A percentile compares a stretch with the other conserved stretches of the same genome.
Conservation (phyloP, 257 asterid species). For the Ilex aquifolium region DNA sequence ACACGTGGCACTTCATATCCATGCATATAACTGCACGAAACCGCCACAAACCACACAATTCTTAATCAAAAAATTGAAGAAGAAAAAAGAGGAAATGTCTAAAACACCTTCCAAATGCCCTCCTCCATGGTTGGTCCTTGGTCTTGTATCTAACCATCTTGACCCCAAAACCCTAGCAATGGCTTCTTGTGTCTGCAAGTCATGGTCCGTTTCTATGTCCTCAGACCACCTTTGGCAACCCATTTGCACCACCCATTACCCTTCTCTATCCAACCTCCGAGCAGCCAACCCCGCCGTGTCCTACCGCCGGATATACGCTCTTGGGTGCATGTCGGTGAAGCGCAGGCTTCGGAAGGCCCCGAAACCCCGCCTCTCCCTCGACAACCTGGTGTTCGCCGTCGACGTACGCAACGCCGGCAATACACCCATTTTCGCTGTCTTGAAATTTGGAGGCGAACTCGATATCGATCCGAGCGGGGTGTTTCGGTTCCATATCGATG, state of each 20-base stretch:
- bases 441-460: constrained; percentile 32
- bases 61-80: no score
- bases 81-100: not conserved
- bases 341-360: constrained; percentile 40
- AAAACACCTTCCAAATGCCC: not conserved
- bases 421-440: constrained; percentile 17
- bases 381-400: constrained; percentile 37
- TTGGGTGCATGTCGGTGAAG: constrained; percentile 42
- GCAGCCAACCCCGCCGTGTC: constrained; percentile 20
- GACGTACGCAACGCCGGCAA: constrained; percentile 25
- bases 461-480: constrained; percentile 18
- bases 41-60: not conserved
- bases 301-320: constrained; percentile 44
- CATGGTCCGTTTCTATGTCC: constrained; percentile 59
- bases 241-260: constrained; percentile 48
- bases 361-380: constrained; percentile 42
- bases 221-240: constrained; percentile 77
- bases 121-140: constrained; percentile 70
- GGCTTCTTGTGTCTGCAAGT: constrained; percentile 61
- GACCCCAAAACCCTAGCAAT: constrained; percentile 54
- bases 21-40: not conserved
- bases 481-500: constrained; percentile 48
- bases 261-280: constrained; percentile 60
- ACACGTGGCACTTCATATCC: not conserved
- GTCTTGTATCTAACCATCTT: constrained; percentile 48